phyloP scores from a whole-genome alignment of 2,329 filamentous ascomycete genomes.

The Dactylellina cionopaga region DNA sequence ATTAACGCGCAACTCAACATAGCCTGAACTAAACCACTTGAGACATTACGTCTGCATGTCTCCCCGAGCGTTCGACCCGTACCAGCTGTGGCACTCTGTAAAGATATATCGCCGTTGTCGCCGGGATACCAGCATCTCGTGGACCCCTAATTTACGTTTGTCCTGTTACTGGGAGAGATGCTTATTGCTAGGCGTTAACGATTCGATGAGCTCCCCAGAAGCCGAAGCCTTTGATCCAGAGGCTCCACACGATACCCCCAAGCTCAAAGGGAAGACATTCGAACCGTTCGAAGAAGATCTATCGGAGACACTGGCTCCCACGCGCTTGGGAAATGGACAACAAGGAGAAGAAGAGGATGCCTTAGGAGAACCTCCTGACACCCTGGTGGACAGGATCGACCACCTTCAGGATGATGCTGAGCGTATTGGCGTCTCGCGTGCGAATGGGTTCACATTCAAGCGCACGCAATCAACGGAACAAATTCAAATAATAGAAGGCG shows the following conservation, averaged over 20 bases:
- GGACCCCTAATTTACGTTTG: constrained; percentile 11
- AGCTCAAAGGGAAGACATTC: constrained; percentile 49
- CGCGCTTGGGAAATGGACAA: constrained; percentile 2
- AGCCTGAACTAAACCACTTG: constrained; percentile 2
- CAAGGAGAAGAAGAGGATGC: constrained; percentile 6
- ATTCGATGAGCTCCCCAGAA: constrained; percentile 53
- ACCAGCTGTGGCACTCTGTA: constrained; percentile 6
- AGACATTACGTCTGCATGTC: constrained; percentile 5
- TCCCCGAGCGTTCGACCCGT: constrained; percentile 1
- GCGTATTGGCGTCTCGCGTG: neutral
- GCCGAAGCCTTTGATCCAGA: constrained; percentile 52
- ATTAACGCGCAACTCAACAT: constrained; percentile 40
- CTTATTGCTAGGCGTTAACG: constrained; percentile 41
- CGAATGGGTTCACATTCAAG: constrained; percentile 49
- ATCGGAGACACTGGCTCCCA: constrained; percentile 16
- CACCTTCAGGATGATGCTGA: constrained; percentile 15
- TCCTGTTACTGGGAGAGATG: constrained; percentile 36
- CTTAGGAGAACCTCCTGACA: constrained; percentile 38
- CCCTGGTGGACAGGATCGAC: constrained; percentile 27
- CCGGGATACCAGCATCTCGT: constrained; percentile 17
- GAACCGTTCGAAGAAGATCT: constrained; percentile 48
- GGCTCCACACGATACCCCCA: constrained; percentile 40
- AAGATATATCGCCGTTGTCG: constrained; percentile 23
- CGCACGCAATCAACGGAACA: constrained; percentile 43
- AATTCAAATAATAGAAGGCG: constrained; percentile 26